These are phyloP conservation scores for Ambrosia hybrid DNA, from an alignment of 140 eudicot species.

Conservation along the genomic window DNA sequence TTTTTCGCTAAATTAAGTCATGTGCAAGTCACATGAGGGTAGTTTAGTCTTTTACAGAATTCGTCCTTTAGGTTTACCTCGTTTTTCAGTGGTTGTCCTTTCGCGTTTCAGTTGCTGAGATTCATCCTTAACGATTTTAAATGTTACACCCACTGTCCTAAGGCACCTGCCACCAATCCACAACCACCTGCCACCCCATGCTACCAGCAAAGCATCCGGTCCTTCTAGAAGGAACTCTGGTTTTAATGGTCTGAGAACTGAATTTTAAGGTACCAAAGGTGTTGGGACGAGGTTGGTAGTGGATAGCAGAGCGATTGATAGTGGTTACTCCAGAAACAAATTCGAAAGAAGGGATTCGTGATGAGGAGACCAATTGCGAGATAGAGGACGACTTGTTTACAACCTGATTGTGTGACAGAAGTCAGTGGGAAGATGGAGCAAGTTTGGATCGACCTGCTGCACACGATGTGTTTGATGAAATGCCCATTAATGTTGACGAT, in stretches of 20 bases:
- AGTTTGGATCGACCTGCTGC: conserved; percentile 26
- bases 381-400: conserved; percentile 28
- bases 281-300: conserved; percentile 22
- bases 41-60: too few species aligned
- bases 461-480: conserved; percentile 25
- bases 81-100: too few species aligned
- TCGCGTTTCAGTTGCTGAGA: too few species aligned
- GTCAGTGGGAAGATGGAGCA: conserved; percentile 3
- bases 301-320: conserved; percentile 21
- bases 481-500: background rate
- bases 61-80: too few species aligned
- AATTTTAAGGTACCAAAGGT: conserved; percentile 15
- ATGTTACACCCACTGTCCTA: too few species aligned
- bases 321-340: conserved; percentile 20
- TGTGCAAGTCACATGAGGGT: too few species aligned
- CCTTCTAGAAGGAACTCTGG: conserved; percentile 18
- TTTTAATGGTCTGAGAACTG: background rate
- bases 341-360: conserved; percentile 20
- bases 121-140: too few species aligned
- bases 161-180: too few species aligned
- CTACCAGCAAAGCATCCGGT: conserved; percentile 43
- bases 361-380: conserved; percentile 30
- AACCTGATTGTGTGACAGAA: background rate
- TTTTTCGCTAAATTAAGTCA: too few species aligned
- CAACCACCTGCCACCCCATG: too few species aligned